Evolutionary conservation across 2,329 filamentous ascomycete species (phyloP).

Genomic region (Tolypocladium ophioglossoides): DNA sequence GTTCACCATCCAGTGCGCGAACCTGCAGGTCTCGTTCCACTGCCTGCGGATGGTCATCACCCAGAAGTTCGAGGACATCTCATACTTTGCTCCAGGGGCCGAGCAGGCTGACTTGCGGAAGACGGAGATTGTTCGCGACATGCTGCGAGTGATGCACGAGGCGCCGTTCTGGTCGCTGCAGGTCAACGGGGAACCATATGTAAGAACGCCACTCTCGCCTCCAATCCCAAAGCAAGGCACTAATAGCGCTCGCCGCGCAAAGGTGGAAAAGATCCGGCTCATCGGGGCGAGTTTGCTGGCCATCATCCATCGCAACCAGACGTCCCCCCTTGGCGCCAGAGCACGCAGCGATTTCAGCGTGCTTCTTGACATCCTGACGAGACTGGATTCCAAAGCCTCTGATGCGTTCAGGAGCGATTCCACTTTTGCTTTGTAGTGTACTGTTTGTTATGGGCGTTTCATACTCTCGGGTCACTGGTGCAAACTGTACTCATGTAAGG

Average conservation of each 20-base stretch:
- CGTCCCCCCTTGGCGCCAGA: constrained; percentile 23
- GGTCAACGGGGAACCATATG: constrained; percentile 28
- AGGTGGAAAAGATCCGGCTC: constrained; percentile 30
- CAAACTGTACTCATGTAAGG: too few species aligned
- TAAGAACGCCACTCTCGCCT: constrained; percentile 9
- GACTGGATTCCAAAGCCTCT: constrained; percentile 31
- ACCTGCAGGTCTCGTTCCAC: constrained; percentile 28
- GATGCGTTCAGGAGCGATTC: constrained; percentile 25
- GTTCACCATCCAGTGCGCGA: constrained; percentile 27
- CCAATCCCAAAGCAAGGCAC: not conserved
- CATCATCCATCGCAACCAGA: constrained; percentile 26
- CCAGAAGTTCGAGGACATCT: constrained; percentile 22
- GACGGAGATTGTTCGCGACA: constrained; percentile 32
- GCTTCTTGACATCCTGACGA: constrained; percentile 27
- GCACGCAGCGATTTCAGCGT: constrained; percentile 27
- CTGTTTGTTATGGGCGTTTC: not conserved
- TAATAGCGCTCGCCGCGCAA: not conserved
- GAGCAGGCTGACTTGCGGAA: constrained; percentile 23
- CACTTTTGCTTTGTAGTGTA: constrained; percentile 3
- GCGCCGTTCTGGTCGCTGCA: constrained; percentile 31
- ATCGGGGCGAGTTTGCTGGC: constrained; percentile 26
- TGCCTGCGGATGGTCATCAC: constrained; percentile 30
- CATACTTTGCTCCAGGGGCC: constrained; percentile 16
- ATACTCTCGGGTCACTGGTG: not conserved
- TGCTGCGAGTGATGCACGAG: constrained; percentile 27